Base-by-base conservation (phyloP, 73 alveolate species). In the Breviolum minutum region DNA sequence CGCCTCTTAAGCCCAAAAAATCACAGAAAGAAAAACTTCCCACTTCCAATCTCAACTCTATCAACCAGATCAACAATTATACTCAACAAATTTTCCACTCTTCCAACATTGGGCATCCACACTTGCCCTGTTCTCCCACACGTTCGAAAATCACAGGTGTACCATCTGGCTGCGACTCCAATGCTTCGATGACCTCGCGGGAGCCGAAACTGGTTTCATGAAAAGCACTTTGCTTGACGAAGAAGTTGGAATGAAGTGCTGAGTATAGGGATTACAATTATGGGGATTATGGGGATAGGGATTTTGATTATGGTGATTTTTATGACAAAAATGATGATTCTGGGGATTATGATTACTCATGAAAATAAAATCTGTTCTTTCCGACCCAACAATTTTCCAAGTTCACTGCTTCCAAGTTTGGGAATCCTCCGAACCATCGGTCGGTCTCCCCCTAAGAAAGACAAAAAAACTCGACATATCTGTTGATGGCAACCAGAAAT, bases 101-200 rank as follows among this genome's bases (percentile, higher is more conserved):
- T 11, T 8, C 29, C 81, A 71, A 7, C 40, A 40, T 29, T 12
- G 64, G 90, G 90, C 71, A 11, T 48, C 95, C 95, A 40, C 30
- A 27, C 95, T 66, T 87, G 81, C 95, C 95, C 95, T 87, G 95
- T 27, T 87, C 95, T 48, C 83, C 95, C 20, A 87, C 70, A 68
- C 95, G 95, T 68, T 87, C 95, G 95, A 87, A 69, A 66, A 87
- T 87, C 69, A 66, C 30, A 32, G 95, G 95, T 10, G 95, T 87
- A 69, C 95, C 95, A 26, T 87, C 95, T 48, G 95, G 95, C 84
- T 87, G 95, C 10, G 95, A 87, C 84, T 87, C 63, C 84, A 87
- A 16, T 30, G 95, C 95, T 14, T 87, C 95, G 83, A 87, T 87
- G 95, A 87, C 95, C 95, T 87, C 63, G 26, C n/a, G n/a, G n/a